Evolutionary conservation across 2,329 filamentous ascomycete genomes (phyloP), one percentile per base, ranked within the genome.

Genomic region (Gaeumannomyces tritici): DNA sequence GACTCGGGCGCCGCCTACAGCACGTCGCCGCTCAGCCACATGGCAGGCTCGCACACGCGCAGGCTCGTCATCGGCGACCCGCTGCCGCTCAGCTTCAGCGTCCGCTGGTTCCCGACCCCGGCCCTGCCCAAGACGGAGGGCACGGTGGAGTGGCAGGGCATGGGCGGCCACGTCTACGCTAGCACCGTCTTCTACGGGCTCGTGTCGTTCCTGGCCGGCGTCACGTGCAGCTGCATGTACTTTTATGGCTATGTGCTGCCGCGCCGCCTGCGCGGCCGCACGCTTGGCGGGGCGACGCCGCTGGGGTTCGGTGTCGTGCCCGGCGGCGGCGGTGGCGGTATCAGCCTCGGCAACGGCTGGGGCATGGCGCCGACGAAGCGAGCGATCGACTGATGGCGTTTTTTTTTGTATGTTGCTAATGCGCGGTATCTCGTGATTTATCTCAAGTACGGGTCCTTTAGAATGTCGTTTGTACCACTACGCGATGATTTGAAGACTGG

Each of bases 1-100:
- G 91, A 96, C 70, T 93, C 91, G 21, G 93, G 88, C 27, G 87
- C 91, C 4, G 93, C 93, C 7, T 98, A 99, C 76, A 90, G 86
- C 66, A 89, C 93, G 2, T 89, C 88, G 21, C 86, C 89, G 26
- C 80, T 90, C 47, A 83, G 84, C 65, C 82, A 86, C 67, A 80
- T 83, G 70, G 76, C 78, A 13, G 80, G 80, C 15, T 55, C 62
- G 26, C 60, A 66, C 51, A 79, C 76, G 57, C 81, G 77, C 80
- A 87, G 87, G 69, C 83, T 97, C 59, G 85, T 97, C 35, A 96
- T 97, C 66, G 93, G 93, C 15, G 93, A 98, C 73, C 84, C 89
- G 6, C 74, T 98, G 63, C 88, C 90, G 0, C 79, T 98, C 68
- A 82, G 80, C 57, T 90, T 98, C 70, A 89, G 86, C 55, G 88